Evolutionary conservation across 148 eudicot species (phyloP).

Genomic region (Vaccinium myrtillus): DNA sequence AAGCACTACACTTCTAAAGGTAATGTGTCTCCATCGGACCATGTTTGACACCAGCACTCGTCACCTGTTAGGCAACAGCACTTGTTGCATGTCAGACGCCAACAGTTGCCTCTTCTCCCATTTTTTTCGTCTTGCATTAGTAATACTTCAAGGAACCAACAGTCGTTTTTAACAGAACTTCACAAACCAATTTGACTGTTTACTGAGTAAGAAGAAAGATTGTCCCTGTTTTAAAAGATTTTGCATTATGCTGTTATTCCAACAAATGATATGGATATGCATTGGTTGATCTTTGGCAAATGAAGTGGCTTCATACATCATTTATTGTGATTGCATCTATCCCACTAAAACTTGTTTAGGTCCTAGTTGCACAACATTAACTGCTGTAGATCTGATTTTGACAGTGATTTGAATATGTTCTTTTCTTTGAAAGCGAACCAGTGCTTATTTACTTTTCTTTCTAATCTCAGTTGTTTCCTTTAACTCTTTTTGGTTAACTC

Average conservation of each 20-base stretch:
- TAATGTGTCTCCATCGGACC: background rate
- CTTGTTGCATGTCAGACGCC: background rate
- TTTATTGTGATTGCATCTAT: background rate
- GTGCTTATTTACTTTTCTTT: background rate
- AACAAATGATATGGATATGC: background rate
- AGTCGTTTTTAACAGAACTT: background rate
- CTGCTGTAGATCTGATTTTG: background rate
- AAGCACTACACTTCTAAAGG: background rate
- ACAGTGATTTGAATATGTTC: background rate
- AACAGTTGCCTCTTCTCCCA: background rate
- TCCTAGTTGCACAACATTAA: background rate
- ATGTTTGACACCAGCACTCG: background rate
- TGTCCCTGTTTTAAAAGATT: too few relatives aligned
- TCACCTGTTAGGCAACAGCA: conserved; percentile 2
- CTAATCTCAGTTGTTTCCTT: background rate
- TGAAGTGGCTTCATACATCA: background rate
- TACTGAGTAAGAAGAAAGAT: background rate
- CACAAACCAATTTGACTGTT: background rate
- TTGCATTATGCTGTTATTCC: background rate
- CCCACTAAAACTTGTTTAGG: background rate
- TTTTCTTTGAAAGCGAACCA: background rate
- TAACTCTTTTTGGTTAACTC: background rate
- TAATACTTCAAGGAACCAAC: background rate
- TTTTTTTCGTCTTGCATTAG: background rate
- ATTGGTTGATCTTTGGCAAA: background rate